A percentile compares a stretch with the other conserved stretches of the same genome.
phyloP scores from a whole-genome alignment of 148 eudicot genomes.

The Vaccinium corymbosum region DNA sequence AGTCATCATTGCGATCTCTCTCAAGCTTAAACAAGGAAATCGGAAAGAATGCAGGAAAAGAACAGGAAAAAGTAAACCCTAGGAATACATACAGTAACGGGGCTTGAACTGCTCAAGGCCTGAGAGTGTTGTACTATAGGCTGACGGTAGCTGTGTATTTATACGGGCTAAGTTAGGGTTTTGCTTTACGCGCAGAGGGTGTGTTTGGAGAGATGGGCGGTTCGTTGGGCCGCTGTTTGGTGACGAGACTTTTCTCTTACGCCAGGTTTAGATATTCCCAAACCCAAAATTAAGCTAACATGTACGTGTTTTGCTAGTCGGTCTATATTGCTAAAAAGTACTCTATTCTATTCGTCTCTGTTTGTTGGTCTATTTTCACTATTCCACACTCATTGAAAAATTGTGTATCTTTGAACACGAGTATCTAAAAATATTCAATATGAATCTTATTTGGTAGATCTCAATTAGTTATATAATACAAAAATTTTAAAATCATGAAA shows the following conservation, averaged over 20 bases:
- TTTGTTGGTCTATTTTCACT: no score
- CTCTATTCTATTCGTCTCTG: no score
- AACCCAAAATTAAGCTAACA: no score
- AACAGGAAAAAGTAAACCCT: conserved; percentile 27
- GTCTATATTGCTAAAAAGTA: no score
- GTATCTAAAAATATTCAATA: no score
- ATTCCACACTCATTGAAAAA: no score
- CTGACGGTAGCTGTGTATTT: background rate
- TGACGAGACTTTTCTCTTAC: background rate
- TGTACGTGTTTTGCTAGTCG: no score
- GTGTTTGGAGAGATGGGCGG: background rate
- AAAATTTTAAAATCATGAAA: no score
- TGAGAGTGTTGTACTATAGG: background rate
- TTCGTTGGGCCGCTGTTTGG: background rate
- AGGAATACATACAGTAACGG: background rate
- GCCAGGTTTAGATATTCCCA: background rate
- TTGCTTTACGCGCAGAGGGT: background rate
- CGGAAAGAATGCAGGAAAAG: no score
- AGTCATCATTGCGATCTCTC: conserved; percentile 55
- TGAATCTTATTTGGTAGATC: no score
- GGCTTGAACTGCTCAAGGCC: background rate
- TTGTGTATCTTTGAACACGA: no score
- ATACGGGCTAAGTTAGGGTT: conserved; percentile 12
- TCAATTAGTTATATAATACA: no score
- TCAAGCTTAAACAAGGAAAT: background rate